phyloP scores from a whole-genome alignment of 2,329 filamentous ascomycete species.

The Ceratocystis cacaofunesta region DNA sequence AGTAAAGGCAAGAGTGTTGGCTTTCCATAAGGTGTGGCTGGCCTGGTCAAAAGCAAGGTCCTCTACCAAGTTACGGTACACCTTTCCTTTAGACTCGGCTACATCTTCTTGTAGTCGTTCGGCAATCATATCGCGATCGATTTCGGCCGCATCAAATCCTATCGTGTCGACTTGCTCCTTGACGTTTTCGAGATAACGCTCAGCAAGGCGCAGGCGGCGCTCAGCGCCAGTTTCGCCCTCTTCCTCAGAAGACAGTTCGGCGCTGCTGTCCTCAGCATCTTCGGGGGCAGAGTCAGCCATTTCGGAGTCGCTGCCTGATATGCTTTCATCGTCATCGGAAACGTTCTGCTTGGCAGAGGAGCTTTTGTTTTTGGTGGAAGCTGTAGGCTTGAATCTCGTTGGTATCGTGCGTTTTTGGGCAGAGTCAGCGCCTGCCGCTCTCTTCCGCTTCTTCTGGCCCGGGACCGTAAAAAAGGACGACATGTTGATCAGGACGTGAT shows the following conservation, averaged over 20 bases:
- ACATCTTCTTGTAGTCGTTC: slow-evolving; percentile 84
- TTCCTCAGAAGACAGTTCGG: slow-evolving; percentile 43
- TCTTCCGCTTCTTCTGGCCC: slow-evolving; percentile 81
- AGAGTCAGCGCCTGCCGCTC: slow-evolving; percentile 37
- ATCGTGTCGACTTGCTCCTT: slow-evolving; percentile 58
- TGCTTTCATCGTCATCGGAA: slow-evolving; percentile 51
- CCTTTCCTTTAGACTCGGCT: slow-evolving; percentile 75
- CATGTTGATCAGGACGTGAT: slow-evolving; percentile 35
- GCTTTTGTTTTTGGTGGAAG: background rate
- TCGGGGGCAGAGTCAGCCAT: slow-evolving; percentile 30
- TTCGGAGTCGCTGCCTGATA: slow-evolving; percentile 62
- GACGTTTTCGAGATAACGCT: slow-evolving; percentile 85
- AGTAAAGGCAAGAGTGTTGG: slow-evolving; percentile 64
- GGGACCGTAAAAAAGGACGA: slow-evolving; percentile 93
- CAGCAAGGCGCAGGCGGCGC: slow-evolving; percentile 69
- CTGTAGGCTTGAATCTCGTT: slow-evolving; percentile 9
- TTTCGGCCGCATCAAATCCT: slow-evolving; percentile 86
- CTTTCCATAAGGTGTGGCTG: slow-evolving; percentile 57
- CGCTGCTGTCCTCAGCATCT: slow-evolving; percentile 30
- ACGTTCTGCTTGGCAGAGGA: slow-evolving; percentile 5
- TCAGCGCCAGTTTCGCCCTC: slow-evolving; percentile 83
- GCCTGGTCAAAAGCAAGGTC: slow-evolving; percentile 56
- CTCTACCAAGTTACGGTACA: slow-evolving; percentile 67
- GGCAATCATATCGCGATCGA: slow-evolving; percentile 84
- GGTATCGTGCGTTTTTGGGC: slow-evolving; percentile 14